A percentile compares a stretch with the other conserved stretches of the same genome.
These are phyloP conservation scores for Glonium stellatum DNA, from an alignment of 495 filamentous ascomycete genomes.

Conservation along the genomic window DNA sequence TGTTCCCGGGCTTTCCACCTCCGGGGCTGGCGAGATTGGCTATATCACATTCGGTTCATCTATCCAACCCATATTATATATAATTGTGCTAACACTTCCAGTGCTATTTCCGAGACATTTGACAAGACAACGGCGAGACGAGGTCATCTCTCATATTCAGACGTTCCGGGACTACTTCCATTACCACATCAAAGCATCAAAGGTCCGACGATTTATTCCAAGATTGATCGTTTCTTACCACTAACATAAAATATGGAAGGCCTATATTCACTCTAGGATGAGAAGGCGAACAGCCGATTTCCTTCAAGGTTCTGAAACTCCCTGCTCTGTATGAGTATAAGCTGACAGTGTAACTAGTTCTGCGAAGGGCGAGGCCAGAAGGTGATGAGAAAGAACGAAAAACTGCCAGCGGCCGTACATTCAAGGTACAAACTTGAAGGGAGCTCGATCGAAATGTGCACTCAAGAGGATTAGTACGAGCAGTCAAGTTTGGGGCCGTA, in stretches of 20 bases:
- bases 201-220: constrained; percentile 45
- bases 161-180: constrained; percentile 99
- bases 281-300: constrained; percentile 94
- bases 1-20: constrained; percentile 69
- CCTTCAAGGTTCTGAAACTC: constrained; percentile 63
- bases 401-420: constrained; percentile 92
- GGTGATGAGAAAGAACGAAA: constrained; percentile 97
- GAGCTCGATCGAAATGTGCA: too few species aligned
- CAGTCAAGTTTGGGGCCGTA: too few species aligned
- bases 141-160: constrained; percentile 97
- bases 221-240: neutral
- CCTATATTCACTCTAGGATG: constrained; percentile 98
- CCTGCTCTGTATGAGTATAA: neutral
- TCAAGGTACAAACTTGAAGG: constrained; percentile 59
- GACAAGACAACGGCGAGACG: constrained; percentile 77
- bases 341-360: constrained; percentile 45
- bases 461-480: too few species aligned
- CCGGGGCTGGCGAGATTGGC: constrained; percentile 72
- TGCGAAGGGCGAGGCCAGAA: constrained; percentile 86
- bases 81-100: constrained; percentile 31
- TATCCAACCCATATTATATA: constrained; percentile 20
- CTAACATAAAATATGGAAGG: constrained; percentile 41
- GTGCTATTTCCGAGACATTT: constrained; percentile 95
- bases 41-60: constrained; percentile 94
- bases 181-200: constrained; percentile 99